Base-by-base conservation (phyloP, 2,329 filamentous ascomycete genomes). In the Diplodia sapinea region DNA sequence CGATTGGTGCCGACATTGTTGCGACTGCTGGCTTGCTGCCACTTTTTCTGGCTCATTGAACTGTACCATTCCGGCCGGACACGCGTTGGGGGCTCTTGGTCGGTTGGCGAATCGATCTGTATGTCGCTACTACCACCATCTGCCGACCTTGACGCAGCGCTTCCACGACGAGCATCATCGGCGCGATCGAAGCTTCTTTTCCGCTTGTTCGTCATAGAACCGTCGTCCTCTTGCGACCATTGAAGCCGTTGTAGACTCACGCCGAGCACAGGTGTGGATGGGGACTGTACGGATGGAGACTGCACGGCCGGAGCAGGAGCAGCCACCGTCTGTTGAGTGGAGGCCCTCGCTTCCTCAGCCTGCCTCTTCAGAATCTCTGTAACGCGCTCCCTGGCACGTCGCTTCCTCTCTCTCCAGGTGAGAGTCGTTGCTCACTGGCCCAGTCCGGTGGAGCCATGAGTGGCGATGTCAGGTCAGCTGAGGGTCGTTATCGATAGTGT, bases 381-480 rank as follows among this genome's bases (percentile, higher is more conserved):
- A 4, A 50, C n/a, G 31, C 57, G 13, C 31, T 50, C 40, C 7
- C 43, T 17, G 1, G 57, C 57, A 4, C n/a, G 43, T 38, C 36
- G 47, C 6, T 62, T 62, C 17, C 57, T 40, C n/a, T 62, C n/a
- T 62, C 43, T 5, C 50, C 57, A 15, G 40, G 57, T 9, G 57
- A 36, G 17, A 36, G 26, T 1, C 57, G 26, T 6, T 62, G 33
- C 43, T 62, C 57, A 7, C 13, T n/a, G 6, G 50, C 40, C 57
- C 57, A 62, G 36, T 50, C 57, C 0, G 57, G 57, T 33, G 57
- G 57, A 7, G 57, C 57, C 57, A 62, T 62, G 26, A 12, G 26
- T 26, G 26, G 26, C 1, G 26, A 26, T 4, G 26, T 4, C 4
- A 26, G 26, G 26, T 26, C 26, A 4, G 26, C 26, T 26, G 26